Percentiles rank a stretch among this genome's conserved stretches.
These are phyloP conservation scores for Yamadazyma tumulicola DNA, from an alignment of 805 yeast species.

Conservation along the genomic window DNA sequence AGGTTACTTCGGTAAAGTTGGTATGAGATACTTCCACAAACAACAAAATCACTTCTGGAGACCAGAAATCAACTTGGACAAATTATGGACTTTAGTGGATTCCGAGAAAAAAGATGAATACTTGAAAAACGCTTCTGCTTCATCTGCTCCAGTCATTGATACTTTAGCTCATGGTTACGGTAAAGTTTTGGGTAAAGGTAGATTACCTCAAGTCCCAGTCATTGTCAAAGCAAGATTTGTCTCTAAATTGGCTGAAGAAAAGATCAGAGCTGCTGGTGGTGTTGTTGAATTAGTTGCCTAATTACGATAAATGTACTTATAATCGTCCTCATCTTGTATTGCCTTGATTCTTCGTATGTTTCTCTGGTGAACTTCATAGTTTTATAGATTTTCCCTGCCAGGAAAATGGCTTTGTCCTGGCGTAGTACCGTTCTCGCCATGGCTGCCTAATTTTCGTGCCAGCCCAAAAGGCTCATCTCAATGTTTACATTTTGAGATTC, in stretches of 20 bases:
- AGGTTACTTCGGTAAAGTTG: conserved; percentile 99
- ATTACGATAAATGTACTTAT: conserved; percentile 19
- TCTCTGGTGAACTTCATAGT: no score
- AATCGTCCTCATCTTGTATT: no score
- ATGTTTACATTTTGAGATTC: no score
- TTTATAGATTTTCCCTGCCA: no score
- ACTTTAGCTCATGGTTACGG: conserved; percentile 99
- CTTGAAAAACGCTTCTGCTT: conserved; percentile 76
- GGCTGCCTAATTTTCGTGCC: no score
- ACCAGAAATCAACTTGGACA: conserved; percentile 97
- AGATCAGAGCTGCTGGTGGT: conserved; percentile 99
- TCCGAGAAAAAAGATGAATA: conserved; percentile 91
- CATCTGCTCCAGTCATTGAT: conserved; percentile 98
- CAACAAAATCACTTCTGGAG: conserved; percentile 94
- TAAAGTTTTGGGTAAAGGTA: conserved; percentile 99
- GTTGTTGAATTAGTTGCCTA: conserved; percentile 99
- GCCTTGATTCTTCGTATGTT: no score
- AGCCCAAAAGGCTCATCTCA: no score
- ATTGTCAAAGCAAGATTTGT: conserved; percentile 99
- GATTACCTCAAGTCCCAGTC: conserved; percentile 96
- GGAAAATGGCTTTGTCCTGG: no score
- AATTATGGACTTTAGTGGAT: conserved; percentile 96
- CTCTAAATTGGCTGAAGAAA: conserved; percentile 98
- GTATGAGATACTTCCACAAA: conserved; percentile 99
- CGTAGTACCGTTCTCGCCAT: no score